Evolutionary conservation across 192 early-diverging fungal species (phyloP), one percentile per base, ranked within the genome.

Genomic region (Coemansia sp.): DNA sequence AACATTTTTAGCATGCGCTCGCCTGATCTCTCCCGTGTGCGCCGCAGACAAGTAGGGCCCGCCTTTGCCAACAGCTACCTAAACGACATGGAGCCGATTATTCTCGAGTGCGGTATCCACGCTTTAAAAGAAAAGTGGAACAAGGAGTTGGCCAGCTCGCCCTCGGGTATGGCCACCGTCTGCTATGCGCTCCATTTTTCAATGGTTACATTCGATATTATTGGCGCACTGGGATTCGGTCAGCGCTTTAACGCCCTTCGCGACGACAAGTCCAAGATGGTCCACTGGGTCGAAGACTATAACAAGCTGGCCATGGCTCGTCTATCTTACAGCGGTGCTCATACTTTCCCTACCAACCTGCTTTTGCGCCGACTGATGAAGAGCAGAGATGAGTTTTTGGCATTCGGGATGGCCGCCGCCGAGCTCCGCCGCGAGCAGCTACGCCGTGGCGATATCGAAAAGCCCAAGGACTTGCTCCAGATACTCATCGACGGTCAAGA

Each of bases 401-500:
- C 55, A 9, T 69, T 75, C 44, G 38, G 67, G 3, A 67, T 63
- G 29, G 50, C 31, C 2, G 72, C 68, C 4, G 38, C 46, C 3
- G 39, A 72, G 17, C 12, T 19, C 4, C 69, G 73, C 14, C 55
- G 61, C 6, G 55, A 71, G 2, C 27, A 64, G 31, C 50, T 76
- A 23, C 36, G 65, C 19, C 2, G 34, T 0, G 70, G 64, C 2
- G 21, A 57, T 34, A 31, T 25, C 11, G 69, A 73, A 11, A 75
- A 76, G 46, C 76, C 81, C 42, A 72, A 73, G 31, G 84, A 85
- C 31, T 63, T 80, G 9, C 42, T 85, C 60, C 84, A 85, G 41
- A 62, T 75, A 3, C 15, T 81, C 15, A 51, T 85, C 10, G 84
- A 85, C 17, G 64, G 64, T 1, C 75, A 73, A 38, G 78, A 85